phyloP scores from a whole-genome alignment of 1,284 basidiomycete species.

The Xerocomus amazonicus region DNA sequence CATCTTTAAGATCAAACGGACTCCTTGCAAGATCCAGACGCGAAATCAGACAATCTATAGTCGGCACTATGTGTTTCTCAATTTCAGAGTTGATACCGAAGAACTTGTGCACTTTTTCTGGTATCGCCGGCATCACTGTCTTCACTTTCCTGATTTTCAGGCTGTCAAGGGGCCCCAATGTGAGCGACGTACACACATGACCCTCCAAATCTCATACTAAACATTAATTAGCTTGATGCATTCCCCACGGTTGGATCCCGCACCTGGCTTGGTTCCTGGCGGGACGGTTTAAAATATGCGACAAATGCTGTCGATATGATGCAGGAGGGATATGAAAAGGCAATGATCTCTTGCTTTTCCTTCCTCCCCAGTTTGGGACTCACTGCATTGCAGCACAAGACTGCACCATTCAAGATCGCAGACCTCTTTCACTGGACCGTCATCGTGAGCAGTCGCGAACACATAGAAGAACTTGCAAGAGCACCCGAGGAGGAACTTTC shows the following conservation, averaged over 20 bases:
- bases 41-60: too few relatives aligned
- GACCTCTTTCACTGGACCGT: slow-evolving; percentile 39
- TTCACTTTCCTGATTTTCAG: too few relatives aligned
- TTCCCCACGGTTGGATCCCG: slow-evolving; percentile 20
- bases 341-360: background rate
- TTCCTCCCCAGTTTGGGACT: background rate
- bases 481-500: slow-evolving; percentile 39
- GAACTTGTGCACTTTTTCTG: too few relatives aligned
- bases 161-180: too few relatives aligned
- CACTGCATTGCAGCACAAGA: background rate
- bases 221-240: background rate
- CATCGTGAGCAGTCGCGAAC: slow-evolving; percentile 32
- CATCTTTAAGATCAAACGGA: too few relatives aligned
- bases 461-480: slow-evolving; percentile 41
- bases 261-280: slow-evolving; percentile 13
- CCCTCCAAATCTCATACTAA: too few relatives aligned
- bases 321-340: slow-evolving; percentile 18
- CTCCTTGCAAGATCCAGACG: too few relatives aligned
- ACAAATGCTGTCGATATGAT: slow-evolving; percentile 6
- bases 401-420: slow-evolving; percentile 37
- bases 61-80: too few relatives aligned
- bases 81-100: too few relatives aligned
- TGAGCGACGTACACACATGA: too few relatives aligned
- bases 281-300: slow-evolving; percentile 9
- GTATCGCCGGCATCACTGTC: too few relatives aligned